These are phyloP conservation scores for Ceratobasidium theobromae DNA, from an alignment of 1,284 basidiomycete species.

Conservation along the genomic window DNA sequence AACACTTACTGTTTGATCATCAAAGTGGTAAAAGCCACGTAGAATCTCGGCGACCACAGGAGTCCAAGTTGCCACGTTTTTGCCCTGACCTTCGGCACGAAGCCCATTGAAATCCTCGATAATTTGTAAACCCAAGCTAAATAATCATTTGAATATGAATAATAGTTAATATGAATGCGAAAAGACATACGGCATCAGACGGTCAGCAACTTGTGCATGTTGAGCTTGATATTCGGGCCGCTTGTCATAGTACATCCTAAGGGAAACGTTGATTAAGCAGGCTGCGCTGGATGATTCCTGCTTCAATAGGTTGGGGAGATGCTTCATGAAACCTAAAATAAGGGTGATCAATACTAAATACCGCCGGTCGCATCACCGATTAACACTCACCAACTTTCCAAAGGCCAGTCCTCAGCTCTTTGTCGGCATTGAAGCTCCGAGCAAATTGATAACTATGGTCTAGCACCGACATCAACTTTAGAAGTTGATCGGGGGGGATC, in stretches of 20 bases:
- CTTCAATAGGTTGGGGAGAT: conserved; percentile 95
- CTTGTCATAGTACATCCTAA: conserved; percentile 94
- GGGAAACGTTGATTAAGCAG: conserved; percentile 88
- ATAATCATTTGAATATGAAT: conserved; percentile 5
- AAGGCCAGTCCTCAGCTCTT: conserved; percentile 91
- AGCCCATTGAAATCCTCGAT: conserved; percentile 90
- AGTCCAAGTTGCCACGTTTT: conserved; percentile 97
- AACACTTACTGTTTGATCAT: conserved; percentile 80
- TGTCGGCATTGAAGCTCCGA: conserved; percentile 96
- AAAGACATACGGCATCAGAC: conserved; percentile 82
- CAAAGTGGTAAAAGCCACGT: conserved; percentile 85
- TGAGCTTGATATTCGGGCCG: conserved; percentile 81
- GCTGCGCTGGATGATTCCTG: conserved; percentile 98
- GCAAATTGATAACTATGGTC: conserved; percentile 98
- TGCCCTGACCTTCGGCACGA: conserved; percentile 86
- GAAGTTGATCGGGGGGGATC: conserved; percentile 90
- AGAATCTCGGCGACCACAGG: conserved; percentile 95
- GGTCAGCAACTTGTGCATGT: conserved; percentile 80
- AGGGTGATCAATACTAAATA: not conserved
- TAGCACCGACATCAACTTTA: conserved; percentile 91
- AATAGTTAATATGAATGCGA: conserved; percentile 10
- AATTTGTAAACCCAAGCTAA: conserved; percentile 86
- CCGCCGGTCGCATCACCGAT: not conserved
- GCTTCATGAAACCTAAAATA: conserved; percentile 94
- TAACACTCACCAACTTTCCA: conserved; percentile 94